These are phyloP conservation scores for Phlyctochytrium bullatum DNA, from an alignment of 192 early-diverging fungal species.

Conservation along the genomic window DNA sequence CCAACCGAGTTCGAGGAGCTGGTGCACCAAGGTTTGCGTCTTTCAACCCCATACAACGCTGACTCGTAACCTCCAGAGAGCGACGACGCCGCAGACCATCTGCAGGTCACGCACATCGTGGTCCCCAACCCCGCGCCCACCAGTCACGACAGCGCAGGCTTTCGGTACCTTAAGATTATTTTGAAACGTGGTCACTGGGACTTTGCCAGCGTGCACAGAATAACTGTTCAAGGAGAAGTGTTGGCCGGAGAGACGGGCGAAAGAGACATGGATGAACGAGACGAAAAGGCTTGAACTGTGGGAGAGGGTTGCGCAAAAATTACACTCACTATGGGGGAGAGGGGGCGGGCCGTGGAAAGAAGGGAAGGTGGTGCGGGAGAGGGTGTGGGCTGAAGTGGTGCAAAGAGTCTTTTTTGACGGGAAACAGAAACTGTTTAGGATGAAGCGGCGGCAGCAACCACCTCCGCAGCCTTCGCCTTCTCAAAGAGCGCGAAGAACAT, in stretches of 20 bases:
- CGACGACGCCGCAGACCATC: constrained; percentile 17
- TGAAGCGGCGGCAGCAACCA: background rate
- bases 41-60: background rate
- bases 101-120: constrained; percentile 19
- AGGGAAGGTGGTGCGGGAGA: too few relatives aligned
- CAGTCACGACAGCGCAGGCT: background rate
- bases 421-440: too few relatives aligned
- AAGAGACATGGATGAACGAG: too few relatives aligned
- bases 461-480: background rate
- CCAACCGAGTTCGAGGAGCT: constrained; percentile 26
- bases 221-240: constrained; percentile 15
- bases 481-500: constrained; percentile 47
- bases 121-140: constrained; percentile 2
- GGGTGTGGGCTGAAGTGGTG: too few relatives aligned
- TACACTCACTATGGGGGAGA: too few relatives aligned
- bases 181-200: constrained; percentile 15
- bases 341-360: too few relatives aligned
- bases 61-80: constrained; percentile 11
- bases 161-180: constrained; percentile 15
- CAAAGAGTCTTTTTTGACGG: too few relatives aligned
- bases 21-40: constrained; percentile 13
- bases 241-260: too few relatives aligned
- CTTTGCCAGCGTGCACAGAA: constrained; percentile 14
- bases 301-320: too few relatives aligned
- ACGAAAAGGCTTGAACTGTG: too few relatives aligned